phyloP scores from a whole-genome alignment of 1,284 basidiomycete genomes.

The Pseudozyma hubeiensis region DNA sequence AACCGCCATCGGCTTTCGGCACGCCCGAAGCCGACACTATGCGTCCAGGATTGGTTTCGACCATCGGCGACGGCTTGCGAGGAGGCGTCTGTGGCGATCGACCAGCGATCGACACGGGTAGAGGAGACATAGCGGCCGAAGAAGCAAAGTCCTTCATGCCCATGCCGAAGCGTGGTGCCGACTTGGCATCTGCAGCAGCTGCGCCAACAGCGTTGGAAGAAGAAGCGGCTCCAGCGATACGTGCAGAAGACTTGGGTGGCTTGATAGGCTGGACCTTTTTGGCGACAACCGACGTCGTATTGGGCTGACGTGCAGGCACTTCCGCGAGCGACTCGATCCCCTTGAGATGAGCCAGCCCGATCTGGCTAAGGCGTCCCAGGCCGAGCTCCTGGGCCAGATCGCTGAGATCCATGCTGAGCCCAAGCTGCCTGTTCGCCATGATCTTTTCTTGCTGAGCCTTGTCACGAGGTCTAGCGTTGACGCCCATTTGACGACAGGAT shows the following conservation, averaged over 20 bases:
- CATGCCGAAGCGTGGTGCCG: slow-evolving; percentile 23
- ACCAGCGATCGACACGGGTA: slow-evolving; percentile 48
- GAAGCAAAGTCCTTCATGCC: slow-evolving; percentile 33
- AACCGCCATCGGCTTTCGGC: slow-evolving; percentile 31
- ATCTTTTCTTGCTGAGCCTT: slow-evolving; percentile 12
- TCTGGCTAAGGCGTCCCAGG: slow-evolving; percentile 50
- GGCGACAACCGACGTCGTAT: neutral
- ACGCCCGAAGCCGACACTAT: slow-evolving; percentile 41
- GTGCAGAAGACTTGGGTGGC: slow-evolving; percentile 49
- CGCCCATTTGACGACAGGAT: slow-evolving; percentile 43
- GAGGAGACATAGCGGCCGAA: slow-evolving; percentile 39
- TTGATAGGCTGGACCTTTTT: slow-evolving; percentile 35
- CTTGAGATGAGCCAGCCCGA: slow-evolving; percentile 40
- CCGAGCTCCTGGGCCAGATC: slow-evolving; percentile 52
- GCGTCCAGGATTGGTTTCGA: slow-evolving; percentile 16
- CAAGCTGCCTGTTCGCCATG: slow-evolving; percentile 31
- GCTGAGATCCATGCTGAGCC: slow-evolving; percentile 49
- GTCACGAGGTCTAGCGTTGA: neutral
- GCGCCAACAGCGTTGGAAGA: neutral
- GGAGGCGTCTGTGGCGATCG: slow-evolving; percentile 48
- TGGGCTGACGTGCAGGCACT: slow-evolving; percentile 9
- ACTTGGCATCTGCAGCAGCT: slow-evolving; percentile 7
- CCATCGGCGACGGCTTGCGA: slow-evolving; percentile 13
- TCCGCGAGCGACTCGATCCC: slow-evolving; percentile 30
- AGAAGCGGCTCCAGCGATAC: slow-evolving; percentile 4